Percentiles rank a stretch among this genome's conserved stretches.
Evolutionary conservation across 352 stramenopile species (phyloP).

Genomic region (Phytopythium boreale): DNA sequence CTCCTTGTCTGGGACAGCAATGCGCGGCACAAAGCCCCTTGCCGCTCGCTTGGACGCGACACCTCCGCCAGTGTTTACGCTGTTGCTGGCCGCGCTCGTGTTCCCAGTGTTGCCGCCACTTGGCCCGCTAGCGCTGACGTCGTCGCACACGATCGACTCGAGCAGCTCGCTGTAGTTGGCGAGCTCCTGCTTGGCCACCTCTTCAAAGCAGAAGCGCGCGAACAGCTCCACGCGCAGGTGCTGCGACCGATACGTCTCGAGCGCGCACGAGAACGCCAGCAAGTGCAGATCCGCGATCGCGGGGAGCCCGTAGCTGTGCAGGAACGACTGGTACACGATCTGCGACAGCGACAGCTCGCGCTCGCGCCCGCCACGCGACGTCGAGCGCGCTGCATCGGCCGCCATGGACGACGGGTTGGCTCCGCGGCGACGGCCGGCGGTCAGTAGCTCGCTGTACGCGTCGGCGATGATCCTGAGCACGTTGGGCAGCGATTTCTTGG

Average conservation of each 20-base stretch:
- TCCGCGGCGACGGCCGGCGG: conserved; percentile 43
- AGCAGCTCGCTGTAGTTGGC: conserved; percentile 71
- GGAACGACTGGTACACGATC: conserved; percentile 79
- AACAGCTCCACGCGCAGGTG: conserved; percentile 77
- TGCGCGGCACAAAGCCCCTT: conserved; percentile 39
- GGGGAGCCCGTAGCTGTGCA: conserved; percentile 77
- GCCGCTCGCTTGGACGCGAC: conserved; percentile 30
- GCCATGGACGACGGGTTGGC: conserved; percentile 3
- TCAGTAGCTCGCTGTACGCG: conserved; percentile 73
- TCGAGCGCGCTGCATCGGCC: conserved; percentile 10
- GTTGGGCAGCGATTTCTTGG: conserved; percentile 65
- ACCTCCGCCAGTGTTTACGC: background rate
- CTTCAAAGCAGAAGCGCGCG: conserved; percentile 73
- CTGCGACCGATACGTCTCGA: conserved; percentile 62
- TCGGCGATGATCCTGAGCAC: conserved; percentile 72
- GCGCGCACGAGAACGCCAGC: conserved; percentile 63
- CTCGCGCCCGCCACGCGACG: conserved; percentile 14
- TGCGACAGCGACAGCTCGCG: conserved; percentile 55
- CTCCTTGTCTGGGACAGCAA: conserved; percentile 65
- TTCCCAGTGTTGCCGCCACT: background rate
- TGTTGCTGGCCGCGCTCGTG: background rate
- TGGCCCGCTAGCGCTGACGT: conserved; percentile 15
- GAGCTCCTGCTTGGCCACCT: conserved; percentile 48
- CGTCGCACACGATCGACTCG: conserved; percentile 69
- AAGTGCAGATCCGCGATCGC: conserved; percentile 80